A percentile compares a stretch with the other conserved stretches of the same genome.
These are phyloP conservation scores for Spathaspora sp. DNA, from an alignment of 805 yeast genomes.

Conservation along the genomic window DNA sequence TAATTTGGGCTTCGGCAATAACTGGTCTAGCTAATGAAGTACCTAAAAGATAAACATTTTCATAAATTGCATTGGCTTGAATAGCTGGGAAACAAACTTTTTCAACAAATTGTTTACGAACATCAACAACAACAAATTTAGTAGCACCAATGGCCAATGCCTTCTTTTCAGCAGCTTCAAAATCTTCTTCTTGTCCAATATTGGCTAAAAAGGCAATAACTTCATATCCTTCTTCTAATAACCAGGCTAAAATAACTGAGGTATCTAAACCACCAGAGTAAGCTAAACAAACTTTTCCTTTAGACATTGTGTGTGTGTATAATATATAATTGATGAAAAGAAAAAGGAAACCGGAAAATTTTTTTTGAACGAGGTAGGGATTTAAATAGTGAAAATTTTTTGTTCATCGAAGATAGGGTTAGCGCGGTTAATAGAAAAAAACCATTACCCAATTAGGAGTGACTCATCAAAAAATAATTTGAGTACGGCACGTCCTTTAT, in stretches of 20 bases:
- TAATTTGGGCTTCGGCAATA: constrained; percentile 96
- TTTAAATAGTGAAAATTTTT: constrained; percentile 1
- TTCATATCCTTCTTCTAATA: constrained; percentile 95
- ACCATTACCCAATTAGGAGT: constrained; percentile 9
- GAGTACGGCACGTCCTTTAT: neutral
- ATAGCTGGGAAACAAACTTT: constrained; percentile 94
- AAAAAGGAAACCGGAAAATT: constrained; percentile 2
- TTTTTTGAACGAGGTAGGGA: constrained; percentile 1
- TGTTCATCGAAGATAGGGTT: neutral
- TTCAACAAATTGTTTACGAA: constrained; percentile 91
- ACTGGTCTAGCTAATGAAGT: constrained; percentile 99
- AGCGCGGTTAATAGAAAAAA: constrained; percentile 9
- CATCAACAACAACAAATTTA: constrained; percentile 90
- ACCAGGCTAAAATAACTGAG: constrained; percentile 96
- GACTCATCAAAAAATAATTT: constrained; percentile 1
- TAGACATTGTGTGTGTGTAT: constrained; percentile 56
- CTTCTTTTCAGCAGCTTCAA: constrained; percentile 93
- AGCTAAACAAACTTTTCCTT: constrained; percentile 98
- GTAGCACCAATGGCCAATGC: constrained; percentile 97
- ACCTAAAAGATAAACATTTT: constrained; percentile 93
- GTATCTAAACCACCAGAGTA: constrained; percentile 99
- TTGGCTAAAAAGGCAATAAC: constrained; percentile 98
- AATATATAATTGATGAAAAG: constrained; percentile 1
- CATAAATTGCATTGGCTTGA: constrained; percentile 96
- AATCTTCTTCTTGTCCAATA: constrained; percentile 99